Evolutionary conservation across 1,139 yeast genomes (phyloP).

Genomic region (Pneumocystis sp.): DNA sequence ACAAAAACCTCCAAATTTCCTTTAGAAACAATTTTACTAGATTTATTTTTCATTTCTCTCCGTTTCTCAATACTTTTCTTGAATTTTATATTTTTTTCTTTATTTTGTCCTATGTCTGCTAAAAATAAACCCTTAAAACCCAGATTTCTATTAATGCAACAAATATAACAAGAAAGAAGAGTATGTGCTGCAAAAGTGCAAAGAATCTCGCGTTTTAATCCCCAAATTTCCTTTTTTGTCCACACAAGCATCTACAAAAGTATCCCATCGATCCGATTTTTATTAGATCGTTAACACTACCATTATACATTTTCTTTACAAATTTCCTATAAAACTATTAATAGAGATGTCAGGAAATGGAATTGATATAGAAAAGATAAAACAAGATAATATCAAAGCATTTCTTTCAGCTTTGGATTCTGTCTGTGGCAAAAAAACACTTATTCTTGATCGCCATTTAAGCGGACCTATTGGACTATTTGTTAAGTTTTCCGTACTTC

Average conservation of each 20-base stretch:
- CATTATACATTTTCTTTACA: not conserved
- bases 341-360: not conserved
- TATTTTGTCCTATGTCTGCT: not conserved
- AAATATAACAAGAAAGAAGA: not conserved
- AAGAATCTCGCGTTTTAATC: not conserved
- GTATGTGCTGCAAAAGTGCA: not conserved
- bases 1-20: not conserved
- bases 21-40: not conserved
- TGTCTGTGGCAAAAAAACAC: constrained; percentile 23
- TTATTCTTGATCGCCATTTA: constrained; percentile 43
- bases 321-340: not conserved
- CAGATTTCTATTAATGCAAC: not conserved
- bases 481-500: constrained; percentile 37
- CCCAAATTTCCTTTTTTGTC: not conserved
- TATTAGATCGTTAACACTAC: too few species aligned
- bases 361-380: not conserved
- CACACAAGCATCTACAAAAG: not conserved
- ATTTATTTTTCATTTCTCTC: not conserved
- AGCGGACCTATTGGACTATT: constrained; percentile 44
- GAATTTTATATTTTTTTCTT: not conserved
- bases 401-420: not conserved
- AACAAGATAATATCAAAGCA: not conserved
- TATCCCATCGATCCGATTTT: not conserved
- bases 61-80: not conserved
- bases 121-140: not conserved